A percentile compares a stretch with the other conserved stretches of the same genome.
phyloP scores from a whole-genome alignment of 139 green algal genomes.

The Spirogloea muscicola region DNA sequence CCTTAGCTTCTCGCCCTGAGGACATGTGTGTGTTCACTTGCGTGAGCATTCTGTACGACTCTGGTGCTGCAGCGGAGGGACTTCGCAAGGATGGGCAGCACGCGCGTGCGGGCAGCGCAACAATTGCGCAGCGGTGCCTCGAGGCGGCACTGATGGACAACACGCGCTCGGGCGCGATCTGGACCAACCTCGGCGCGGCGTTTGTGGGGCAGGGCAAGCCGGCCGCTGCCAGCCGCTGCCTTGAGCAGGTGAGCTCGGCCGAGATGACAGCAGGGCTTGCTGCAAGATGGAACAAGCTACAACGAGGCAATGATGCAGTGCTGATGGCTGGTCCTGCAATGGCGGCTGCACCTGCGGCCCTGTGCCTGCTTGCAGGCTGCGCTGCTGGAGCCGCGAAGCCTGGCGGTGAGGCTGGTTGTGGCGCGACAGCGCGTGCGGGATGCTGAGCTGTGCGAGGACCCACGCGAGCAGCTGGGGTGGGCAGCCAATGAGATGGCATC shows the following conservation, averaged over 20 bases:
- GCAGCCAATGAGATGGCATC: background rate
- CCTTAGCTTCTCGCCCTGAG: background rate
- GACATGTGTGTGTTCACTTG: background rate
- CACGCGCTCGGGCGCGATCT: background rate
- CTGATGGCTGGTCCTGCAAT: background rate
- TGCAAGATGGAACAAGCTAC: background rate
- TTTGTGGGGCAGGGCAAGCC: background rate
- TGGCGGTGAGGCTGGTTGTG: background rate
- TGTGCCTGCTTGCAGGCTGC: slow-evolving; percentile 1
- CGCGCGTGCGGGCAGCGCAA: background rate
- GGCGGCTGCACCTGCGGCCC: background rate
- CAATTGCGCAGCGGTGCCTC: slow-evolving; percentile 2
- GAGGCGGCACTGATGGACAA: background rate
- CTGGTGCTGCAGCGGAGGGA: background rate
- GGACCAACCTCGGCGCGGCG: background rate
- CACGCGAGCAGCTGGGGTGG: background rate
- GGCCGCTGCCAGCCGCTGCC: background rate
- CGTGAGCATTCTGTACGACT: background rate
- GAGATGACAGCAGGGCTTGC: background rate
- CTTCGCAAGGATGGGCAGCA: background rate
- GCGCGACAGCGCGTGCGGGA: background rate
- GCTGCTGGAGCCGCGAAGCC: background rate
- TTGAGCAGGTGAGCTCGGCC: background rate
- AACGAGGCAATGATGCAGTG: background rate
- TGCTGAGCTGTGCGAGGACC: background rate